phyloP scores from a whole-genome alignment of 495 filamentous ascomycete species.

The Penicillium macrosclerotiorum region DNA sequence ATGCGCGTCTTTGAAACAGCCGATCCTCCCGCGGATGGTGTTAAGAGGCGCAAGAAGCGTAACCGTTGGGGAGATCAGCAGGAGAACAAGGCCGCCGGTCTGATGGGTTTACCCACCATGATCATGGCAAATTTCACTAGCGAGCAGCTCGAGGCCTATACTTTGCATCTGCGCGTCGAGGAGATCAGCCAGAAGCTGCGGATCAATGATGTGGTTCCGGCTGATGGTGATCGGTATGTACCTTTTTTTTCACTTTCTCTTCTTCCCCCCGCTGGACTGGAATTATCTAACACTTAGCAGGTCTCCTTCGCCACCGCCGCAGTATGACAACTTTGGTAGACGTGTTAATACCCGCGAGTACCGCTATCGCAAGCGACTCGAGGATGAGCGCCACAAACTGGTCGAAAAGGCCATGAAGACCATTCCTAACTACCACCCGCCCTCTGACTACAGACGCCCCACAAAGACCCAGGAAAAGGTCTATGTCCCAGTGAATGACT shows the following conservation, averaged over 20 bases:
- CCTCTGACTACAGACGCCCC: constrained; percentile 93
- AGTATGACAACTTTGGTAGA: constrained; percentile 97
- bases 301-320: constrained; percentile 91
- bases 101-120: constrained; percentile 95
- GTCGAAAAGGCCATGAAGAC: constrained; percentile 98
- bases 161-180: constrained; percentile 90
- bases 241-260: not conserved
- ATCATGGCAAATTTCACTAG: constrained; percentile 96
- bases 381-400: constrained; percentile 97
- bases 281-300: constrained; percentile 44
- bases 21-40: constrained; percentile 63
- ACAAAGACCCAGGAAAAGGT: constrained; percentile 99
- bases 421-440: constrained; percentile 97
- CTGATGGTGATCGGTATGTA: constrained; percentile 86
- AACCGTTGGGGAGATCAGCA: constrained; percentile 96
- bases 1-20: too few relatives aligned
- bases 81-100: constrained; percentile 95
- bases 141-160: constrained; percentile 97
- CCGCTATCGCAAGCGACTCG: constrained; percentile 93
- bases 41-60: constrained; percentile 87
- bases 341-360: constrained; percentile 98
- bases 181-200: constrained; percentile 98
- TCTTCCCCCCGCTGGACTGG: not conserved
- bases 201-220: constrained; percentile 96
- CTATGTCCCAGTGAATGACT: constrained; percentile 99